Percentiles rank a stretch among this genome's conserved stretches.
Conservation (phyloP, 257 asterid species). For the Coffea canephora region DNA sequence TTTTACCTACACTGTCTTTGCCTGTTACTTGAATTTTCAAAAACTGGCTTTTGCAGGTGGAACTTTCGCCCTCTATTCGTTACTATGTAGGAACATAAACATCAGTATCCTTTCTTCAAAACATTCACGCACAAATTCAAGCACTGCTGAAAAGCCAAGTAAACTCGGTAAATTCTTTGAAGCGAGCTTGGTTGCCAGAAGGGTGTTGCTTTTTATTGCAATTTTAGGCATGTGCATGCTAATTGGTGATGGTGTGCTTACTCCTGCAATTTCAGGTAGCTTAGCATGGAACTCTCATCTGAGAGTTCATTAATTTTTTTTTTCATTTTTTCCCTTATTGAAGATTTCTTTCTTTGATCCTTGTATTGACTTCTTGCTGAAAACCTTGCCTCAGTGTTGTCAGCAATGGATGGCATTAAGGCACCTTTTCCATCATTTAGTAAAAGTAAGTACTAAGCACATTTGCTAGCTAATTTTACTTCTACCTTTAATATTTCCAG, state of each 20-base stretch:
- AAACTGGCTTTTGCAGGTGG: constrained; percentile 39
- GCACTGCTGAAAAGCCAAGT: constrained; percentile 22
- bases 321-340: neutral
- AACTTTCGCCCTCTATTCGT: constrained; percentile 60
- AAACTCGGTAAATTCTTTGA: constrained; percentile 41
- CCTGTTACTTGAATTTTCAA: constrained; percentile 1
- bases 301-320: neutral
- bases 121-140: constrained; percentile 13
- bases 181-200: constrained; percentile 40
- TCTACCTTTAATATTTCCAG: neutral
- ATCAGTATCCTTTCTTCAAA: constrained; percentile 39
- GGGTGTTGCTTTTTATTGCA: constrained; percentile 43
- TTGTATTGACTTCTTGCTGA: neutral
- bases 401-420: constrained; percentile 44
- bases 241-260: constrained; percentile 70
- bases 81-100: constrained; percentile 55
- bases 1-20: neutral
- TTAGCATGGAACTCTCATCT: neutral
- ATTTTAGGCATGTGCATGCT: constrained; percentile 67
- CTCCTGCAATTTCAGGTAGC: constrained; percentile 68
- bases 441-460: constrained; percentile 30
- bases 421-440: constrained; percentile 38
- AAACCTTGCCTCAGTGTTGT: constrained; percentile 29
- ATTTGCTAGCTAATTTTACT: neutral
- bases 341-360: neutral